A percentile compares a stretch with the other conserved stretches of the same genome.
phyloP scores from a whole-genome alignment of 2,329 filamentous ascomycete species.

The Zarea fungicola region DNA sequence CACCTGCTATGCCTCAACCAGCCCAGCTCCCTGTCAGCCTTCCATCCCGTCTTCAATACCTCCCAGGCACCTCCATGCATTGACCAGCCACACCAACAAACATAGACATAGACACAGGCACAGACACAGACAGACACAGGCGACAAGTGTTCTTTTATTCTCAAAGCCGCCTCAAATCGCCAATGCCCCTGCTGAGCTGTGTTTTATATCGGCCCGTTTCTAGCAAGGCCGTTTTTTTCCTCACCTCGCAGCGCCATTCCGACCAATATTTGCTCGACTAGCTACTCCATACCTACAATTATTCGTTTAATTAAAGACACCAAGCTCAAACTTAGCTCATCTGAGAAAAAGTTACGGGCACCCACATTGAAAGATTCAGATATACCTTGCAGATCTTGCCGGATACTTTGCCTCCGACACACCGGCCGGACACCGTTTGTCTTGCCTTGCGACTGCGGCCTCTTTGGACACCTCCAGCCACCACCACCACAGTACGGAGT shows the following conservation, averaged over 20 bases:
- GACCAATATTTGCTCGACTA: too few relatives aligned
- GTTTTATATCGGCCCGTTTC: constrained; percentile 1
- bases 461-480: background rate
- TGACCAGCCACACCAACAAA: constrained; percentile 8
- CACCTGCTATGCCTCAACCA: background rate
- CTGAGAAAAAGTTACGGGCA: background rate
- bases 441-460: background rate
- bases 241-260: background rate
- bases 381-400: background rate
- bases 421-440: background rate
- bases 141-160: too few relatives aligned
- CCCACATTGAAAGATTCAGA: background rate
- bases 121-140: too few relatives aligned
- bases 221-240: background rate
- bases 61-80: background rate
- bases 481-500: background rate
- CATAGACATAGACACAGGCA: background rate
- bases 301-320: too few relatives aligned
- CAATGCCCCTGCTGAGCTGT: background rate
- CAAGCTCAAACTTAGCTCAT: background rate
- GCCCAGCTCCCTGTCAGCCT: background rate
- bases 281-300: too few relatives aligned
- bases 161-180: background rate
- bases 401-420: background rate
- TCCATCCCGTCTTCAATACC: background rate